A percentile compares a stretch with the other conserved stretches of the same genome.
Evolutionary conservation across 2,329 filamentous ascomycete genomes (phyloP).

Genomic region (Colletotrichum abscissum): DNA sequence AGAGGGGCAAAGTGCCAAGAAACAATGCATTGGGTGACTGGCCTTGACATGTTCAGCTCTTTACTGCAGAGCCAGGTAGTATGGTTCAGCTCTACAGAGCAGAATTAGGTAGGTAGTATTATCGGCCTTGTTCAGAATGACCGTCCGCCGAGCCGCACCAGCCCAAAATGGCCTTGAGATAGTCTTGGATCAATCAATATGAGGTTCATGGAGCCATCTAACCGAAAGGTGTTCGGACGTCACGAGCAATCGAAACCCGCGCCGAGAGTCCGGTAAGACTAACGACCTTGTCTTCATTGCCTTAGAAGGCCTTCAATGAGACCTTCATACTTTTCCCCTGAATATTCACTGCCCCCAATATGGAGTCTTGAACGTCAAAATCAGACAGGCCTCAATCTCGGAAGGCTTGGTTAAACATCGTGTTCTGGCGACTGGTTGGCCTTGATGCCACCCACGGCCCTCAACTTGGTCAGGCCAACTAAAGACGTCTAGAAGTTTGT

Average conservation of each 20-base stretch:
- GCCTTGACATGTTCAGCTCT: not conserved
- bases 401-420: not conserved
- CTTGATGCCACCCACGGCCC: not conserved
- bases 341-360: slow-evolving; percentile 1
- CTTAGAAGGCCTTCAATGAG: not conserved
- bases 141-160: not conserved
- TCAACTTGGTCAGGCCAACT: not conserved
- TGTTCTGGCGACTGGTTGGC: not conserved
- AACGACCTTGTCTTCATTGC: not conserved
- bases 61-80: not conserved
- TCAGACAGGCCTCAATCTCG: not conserved
- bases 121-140: not conserved
- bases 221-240: not conserved
- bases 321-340: not conserved
- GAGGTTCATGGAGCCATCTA: not conserved
- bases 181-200: not conserved
- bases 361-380: not conserved
- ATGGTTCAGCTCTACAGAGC: not conserved
- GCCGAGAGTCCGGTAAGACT: not conserved
- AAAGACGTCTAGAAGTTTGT: not conserved
- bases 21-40: not conserved
- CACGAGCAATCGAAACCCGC: not conserved
- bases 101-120: not conserved
- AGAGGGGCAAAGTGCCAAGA: not conserved
- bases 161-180: not conserved